Base-by-base conservation (phyloP, 2,329 filamentous ascomycete genomes). In the Colletotrichum noveboracense region DNA sequence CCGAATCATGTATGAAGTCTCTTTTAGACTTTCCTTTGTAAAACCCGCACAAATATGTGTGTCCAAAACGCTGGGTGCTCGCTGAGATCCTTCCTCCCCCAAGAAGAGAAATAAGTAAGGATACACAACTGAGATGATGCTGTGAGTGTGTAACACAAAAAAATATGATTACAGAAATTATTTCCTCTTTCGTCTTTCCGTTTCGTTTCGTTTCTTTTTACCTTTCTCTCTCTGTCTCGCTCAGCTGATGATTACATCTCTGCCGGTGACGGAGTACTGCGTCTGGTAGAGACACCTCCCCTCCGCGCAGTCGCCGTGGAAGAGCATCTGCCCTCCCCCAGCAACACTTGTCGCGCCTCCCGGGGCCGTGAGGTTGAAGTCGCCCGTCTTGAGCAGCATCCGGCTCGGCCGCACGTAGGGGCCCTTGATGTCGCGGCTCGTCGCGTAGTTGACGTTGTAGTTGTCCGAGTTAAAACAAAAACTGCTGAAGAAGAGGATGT, bases 391-490 rank as follows among this genome's bases (percentile, higher is more conserved):
- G n/a, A 87, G 79, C 76, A 86, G 78, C 69, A 82, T 81, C 26
- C 71, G 73, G 14, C 71, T 68, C 18, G 80, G 82, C 55, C 85
- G 81, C 55, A 75, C 70, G 62, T 86, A 88, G 9, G 85, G 85
- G 2, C 87, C 87, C 55, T 62, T 71, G 48, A 88, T 70, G 64
- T 76, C 77, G 12, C 78, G 75, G 10, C 88, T 84, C 9, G 88
- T 89, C 3, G 92, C 91, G 79, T 91, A 93, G 70, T 88, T 88
- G n/a, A 92, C 86, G 78, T 92, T 89, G 81, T 93, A 93, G 48
- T 80, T 79, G 4, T 87, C 81, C 30, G 88, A 86, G 2, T 87
- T 87, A 81, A 86, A 93, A 82, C 91, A 92, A 71, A 92, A 89
- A 56, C 88, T 90, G 79, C 89, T 92, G 83, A 90, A 94, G 81